Conservation (phyloP, 2,329 filamentous ascomycete species). For the Apiospora hydei region DNA sequence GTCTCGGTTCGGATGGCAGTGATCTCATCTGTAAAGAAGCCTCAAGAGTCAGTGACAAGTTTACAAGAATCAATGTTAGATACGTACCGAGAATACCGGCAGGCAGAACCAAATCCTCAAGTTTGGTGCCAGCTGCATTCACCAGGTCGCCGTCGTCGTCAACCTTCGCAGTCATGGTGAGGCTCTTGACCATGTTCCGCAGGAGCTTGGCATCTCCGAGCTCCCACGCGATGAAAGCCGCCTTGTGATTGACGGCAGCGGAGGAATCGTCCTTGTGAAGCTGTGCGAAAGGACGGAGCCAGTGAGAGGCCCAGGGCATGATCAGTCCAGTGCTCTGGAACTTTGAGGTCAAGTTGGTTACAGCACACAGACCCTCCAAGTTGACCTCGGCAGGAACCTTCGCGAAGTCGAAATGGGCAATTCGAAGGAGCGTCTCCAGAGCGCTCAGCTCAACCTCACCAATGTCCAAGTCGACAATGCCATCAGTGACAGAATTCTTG, state of each 20-base stretch:
- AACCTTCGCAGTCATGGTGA: constrained; percentile 34
- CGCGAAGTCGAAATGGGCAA: background rate
- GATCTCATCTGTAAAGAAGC: background rate
- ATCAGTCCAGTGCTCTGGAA: background rate
- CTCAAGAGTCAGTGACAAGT: background rate
- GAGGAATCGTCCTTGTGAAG: background rate
- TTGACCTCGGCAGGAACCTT: background rate
- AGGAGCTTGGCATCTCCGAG: constrained; percentile 35
- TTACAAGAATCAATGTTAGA: background rate
- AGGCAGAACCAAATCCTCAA: constrained; percentile 36
- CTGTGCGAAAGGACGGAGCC: background rate
- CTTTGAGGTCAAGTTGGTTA: background rate
- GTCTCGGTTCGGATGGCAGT: background rate
- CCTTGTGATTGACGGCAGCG: constrained; percentile 29
- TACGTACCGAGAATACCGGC: constrained; percentile 33
- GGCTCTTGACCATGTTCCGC: constrained; percentile 34
- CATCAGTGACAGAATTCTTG: constrained; percentile 24
- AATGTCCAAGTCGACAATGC: background rate
- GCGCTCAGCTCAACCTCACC: background rate
- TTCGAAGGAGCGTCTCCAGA: background rate
- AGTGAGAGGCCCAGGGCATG: background rate
- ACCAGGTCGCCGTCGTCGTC: constrained; percentile 33
- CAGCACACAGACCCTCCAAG: background rate
- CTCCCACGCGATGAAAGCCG: constrained; percentile 34
- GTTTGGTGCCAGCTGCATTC: constrained; percentile 30